phyloP scores from a whole-genome alignment of 345 rosid genomes.

The Eucalyptus viminalis region DNA sequence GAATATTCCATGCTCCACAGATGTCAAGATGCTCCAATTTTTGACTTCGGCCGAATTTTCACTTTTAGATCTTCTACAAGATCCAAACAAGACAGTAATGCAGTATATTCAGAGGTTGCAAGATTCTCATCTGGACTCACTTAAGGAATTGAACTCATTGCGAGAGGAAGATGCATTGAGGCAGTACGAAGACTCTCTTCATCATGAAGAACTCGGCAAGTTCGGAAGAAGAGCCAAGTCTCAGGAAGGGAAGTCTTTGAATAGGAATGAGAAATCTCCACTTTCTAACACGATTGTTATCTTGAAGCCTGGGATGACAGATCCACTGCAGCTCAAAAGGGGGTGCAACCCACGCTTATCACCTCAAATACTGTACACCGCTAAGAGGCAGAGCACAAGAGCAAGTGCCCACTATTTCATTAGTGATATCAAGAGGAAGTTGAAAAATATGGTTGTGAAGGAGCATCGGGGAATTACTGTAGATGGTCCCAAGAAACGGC shows the following conservation, averaged over 20 bases:
- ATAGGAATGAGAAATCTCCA: constrained; percentile 22
- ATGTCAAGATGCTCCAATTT: constrained; percentile 60
- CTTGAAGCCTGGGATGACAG: constrained; percentile 53
- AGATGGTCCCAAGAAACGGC: constrained; percentile 9
- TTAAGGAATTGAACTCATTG: neutral
- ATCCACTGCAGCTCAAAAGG: constrained; percentile 22
- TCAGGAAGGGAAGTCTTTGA: constrained; percentile 13
- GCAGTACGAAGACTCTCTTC: constrained; percentile 3
- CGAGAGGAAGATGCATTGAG: constrained; percentile 7
- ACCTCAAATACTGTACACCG: neutral
- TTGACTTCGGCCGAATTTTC: constrained; percentile 71
- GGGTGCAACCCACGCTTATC: constrained; percentile 15
- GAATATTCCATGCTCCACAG: constrained; percentile 37
- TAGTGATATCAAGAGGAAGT: neutral
- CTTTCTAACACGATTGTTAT: constrained; percentile 53
- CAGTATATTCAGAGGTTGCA: constrained; percentile 29
- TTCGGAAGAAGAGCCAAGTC: constrained; percentile 42
- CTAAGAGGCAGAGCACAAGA: constrained; percentile 24
- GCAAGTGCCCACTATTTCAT: neutral
- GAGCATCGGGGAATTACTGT: constrained; percentile 28
- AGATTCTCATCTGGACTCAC: constrained; percentile 25
- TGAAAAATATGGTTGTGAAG: constrained; percentile 1
- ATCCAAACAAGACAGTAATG: constrained; percentile 46
- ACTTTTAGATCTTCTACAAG: constrained; percentile 51
- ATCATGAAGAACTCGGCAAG: constrained; percentile 32